Conservation (phyloP, 768 basidiomycete species). For the Lentinus brumalis region DNA sequence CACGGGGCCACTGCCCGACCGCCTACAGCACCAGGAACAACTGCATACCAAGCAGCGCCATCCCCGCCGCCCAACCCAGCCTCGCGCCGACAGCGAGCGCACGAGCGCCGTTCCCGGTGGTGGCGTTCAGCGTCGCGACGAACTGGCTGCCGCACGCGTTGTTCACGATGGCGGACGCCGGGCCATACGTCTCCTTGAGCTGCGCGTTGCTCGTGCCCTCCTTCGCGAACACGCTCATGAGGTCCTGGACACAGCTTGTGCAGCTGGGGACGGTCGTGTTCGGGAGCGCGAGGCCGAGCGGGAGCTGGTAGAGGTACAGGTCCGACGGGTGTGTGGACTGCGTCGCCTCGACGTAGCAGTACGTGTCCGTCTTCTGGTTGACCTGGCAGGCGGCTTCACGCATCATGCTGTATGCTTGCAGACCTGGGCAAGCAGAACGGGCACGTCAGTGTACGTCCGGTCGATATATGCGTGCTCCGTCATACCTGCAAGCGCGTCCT, state of each 20-base stretch:
- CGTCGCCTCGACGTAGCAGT: conserved; percentile 75
- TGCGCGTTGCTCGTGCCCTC: conserved; percentile 38
- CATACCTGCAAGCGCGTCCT: conserved; percentile 58
- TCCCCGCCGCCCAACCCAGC: background rate
- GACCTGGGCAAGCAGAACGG: conserved; percentile 38
- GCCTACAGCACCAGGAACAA: background rate
- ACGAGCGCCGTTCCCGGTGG: background rate
- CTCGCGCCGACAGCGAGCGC: background rate
- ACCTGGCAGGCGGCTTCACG: conserved; percentile 60
- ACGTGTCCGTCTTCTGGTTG: conserved; percentile 58
- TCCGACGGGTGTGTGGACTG: conserved; percentile 59
- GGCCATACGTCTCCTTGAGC: conserved; percentile 50
- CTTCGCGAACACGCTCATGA: conserved; percentile 56
- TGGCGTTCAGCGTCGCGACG: conserved; percentile 23
- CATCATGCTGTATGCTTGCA: conserved; percentile 66
- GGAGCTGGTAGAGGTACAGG: conserved; percentile 72
- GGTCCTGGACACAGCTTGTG: conserved; percentile 59
- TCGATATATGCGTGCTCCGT: background rate
- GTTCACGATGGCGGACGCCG: conserved; percentile 48
- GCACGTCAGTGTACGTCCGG: background rate
- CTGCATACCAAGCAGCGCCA: background rate
- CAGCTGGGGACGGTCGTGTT: conserved; percentile 55
- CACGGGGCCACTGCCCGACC: background rate
- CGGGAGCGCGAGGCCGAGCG: conserved; percentile 58
- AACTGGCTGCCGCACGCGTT: conserved; percentile 55